A percentile compares a stretch with the other conserved stretches of the same genome.
Conservation (phyloP, 139 green algal genomes). For the Pseudopediastrum boryanum region DNA sequence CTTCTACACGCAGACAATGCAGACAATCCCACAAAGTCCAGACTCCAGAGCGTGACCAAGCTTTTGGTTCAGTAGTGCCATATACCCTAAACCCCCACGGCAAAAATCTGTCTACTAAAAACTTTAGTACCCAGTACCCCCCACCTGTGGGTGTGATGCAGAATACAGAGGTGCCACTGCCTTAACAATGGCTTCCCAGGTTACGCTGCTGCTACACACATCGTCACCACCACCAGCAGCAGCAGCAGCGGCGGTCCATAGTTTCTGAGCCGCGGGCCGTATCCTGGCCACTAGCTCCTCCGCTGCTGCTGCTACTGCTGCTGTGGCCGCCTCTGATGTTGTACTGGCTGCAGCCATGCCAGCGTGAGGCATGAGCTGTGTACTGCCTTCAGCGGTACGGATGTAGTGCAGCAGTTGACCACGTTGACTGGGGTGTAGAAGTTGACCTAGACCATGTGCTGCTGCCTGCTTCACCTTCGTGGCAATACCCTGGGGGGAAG, state of each 20-base stretch:
- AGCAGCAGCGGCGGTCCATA: neutral
- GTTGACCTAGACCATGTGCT: conserved; percentile 5
- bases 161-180: neutral
- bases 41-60: too few species aligned
- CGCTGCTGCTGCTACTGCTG: neutral
- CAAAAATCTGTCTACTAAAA: too few species aligned
- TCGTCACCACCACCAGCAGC: neutral
- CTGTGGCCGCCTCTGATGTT: conserved; percentile 14
- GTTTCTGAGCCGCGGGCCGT: neutral
- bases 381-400: conserved; percentile 3
- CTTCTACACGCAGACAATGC: too few species aligned
- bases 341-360: conserved; percentile 23
- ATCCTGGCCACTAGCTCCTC: conserved; percentile 17
- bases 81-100: too few species aligned
- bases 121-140: too few species aligned
- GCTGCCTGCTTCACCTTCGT: conserved; percentile 37
- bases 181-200: conserved; percentile 4
- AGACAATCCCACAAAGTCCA: too few species aligned
- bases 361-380: conserved; percentile 26
- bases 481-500: conserved; percentile 13
- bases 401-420: conserved; percentile 8
- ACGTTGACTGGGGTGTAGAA: neutral
- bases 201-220: neutral
- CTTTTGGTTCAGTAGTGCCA: too few species aligned
- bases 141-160: too few species aligned